Percentiles rank a stretch among this genome's conserved stretches.
These are phyloP conservation scores for Syncephalastrum sp. DNA, from an alignment of 371 early-diverging fungal genomes.

Conservation along the genomic window DNA sequence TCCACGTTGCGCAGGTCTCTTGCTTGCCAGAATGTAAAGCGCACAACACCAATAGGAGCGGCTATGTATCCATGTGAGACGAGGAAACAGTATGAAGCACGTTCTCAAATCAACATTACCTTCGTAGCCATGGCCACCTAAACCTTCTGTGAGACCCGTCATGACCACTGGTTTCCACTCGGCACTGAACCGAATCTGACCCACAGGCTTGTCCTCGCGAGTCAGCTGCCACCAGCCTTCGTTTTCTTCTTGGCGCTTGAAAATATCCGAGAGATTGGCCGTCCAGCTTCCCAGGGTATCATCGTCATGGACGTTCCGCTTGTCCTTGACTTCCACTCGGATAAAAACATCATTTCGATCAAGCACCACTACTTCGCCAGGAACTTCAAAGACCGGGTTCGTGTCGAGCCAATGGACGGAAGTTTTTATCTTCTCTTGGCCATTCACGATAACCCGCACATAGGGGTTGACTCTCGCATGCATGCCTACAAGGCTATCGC, in stretches of 20 bases:
- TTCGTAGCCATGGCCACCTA: slow-evolving; percentile 40
- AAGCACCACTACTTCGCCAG: slow-evolving; percentile 44
- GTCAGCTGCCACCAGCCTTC: slow-evolving; percentile 48
- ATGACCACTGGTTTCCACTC: slow-evolving; percentile 62
- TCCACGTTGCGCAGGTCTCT: slow-evolving; percentile 75
- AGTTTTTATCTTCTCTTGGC: slow-evolving; percentile 38
- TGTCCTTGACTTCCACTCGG: slow-evolving; percentile 35
- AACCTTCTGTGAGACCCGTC: slow-evolving; percentile 38
- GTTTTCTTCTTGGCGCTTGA: slow-evolving; percentile 32
- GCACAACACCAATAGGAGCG: slow-evolving; percentile 82
- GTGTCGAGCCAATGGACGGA: slow-evolving; percentile 42
- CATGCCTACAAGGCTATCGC: slow-evolving; percentile 26
- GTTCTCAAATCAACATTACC: slow-evolving; percentile 17
- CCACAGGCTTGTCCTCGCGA: slow-evolving; percentile 18
- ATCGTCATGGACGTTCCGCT: slow-evolving; percentile 32
- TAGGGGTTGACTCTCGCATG: slow-evolving; percentile 40
- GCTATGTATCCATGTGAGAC: slow-evolving; percentile 17
- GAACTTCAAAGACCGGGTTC: slow-evolving; percentile 47
- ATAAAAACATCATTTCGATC: slow-evolving; percentile 40
- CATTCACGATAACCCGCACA: slow-evolving; percentile 46
- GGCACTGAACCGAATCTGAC: slow-evolving; percentile 42
- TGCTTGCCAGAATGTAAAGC: slow-evolving; percentile 74
- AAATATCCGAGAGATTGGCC: slow-evolving; percentile 30
- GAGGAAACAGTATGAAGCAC: not conserved
- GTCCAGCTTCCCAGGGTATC: slow-evolving; percentile 42